Percentiles rank a stretch among this genome's conserved stretches.
Evolutionary conservation across 768 basidiomycete genomes (phyloP).

Genomic region (Trametes elegans): DNA sequence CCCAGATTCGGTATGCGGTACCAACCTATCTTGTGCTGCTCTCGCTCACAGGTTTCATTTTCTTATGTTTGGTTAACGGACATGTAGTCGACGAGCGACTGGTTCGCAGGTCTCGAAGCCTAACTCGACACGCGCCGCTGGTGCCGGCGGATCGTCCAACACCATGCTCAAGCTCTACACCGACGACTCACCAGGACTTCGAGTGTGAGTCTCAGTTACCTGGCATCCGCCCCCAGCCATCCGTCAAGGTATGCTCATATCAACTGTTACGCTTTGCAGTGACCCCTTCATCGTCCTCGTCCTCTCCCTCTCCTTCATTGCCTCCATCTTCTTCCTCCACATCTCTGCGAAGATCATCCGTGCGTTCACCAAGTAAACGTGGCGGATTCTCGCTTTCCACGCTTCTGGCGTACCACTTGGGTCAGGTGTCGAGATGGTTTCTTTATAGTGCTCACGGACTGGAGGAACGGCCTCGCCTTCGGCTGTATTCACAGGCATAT

Average conservation of each 20-base stretch:
- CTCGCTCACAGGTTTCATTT: background rate
- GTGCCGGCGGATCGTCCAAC: slow-evolving; percentile 94
- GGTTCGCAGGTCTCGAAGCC: slow-evolving; percentile 66
- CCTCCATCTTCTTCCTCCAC: slow-evolving; percentile 98
- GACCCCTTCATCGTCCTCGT: slow-evolving; percentile 97
- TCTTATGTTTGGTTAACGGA: background rate
- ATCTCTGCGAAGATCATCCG: slow-evolving; percentile 94
- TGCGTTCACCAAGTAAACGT: slow-evolving; percentile 73
- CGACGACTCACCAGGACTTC: slow-evolving; percentile 93
- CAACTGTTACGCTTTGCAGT: slow-evolving; percentile 38
- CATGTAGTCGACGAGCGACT: slow-evolving; percentile 67
- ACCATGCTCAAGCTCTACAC: slow-evolving; percentile 99
- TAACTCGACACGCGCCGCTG: slow-evolving; percentile 86
- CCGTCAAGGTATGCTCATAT: background rate
- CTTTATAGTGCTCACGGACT: slow-evolving; percentile 7
- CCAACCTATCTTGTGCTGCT: background rate
- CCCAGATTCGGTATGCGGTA: slow-evolving; percentile 70
- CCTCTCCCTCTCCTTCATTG: slow-evolving; percentile 94
- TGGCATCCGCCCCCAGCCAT: background rate
- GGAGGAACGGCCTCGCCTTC: slow-evolving; percentile 2
- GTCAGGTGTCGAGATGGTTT: background rate
- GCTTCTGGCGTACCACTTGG: background rate
- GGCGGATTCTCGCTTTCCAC: background rate
- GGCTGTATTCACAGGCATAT: slow-evolving; percentile 5
- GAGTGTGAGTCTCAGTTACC: slow-evolving; percentile 71